phyloP scores from a whole-genome alignment of 192 early-diverging fungal genomes.

The Endogone sp. region DNA sequence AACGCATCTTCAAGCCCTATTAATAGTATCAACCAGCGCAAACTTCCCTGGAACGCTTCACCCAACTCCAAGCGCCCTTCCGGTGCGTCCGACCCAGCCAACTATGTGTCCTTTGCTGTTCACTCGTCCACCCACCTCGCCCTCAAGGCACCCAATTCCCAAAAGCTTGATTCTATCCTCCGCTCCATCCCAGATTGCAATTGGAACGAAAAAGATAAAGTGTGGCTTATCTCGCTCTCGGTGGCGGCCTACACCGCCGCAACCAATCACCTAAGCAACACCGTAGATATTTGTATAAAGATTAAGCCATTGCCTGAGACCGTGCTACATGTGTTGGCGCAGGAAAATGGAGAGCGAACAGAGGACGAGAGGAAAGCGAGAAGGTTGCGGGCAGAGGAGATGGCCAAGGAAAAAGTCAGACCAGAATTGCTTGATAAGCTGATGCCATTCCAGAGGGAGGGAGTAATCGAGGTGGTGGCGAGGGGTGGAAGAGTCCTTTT shows the following conservation, averaged over 20 bases:
- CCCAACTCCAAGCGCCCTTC: too few species aligned
- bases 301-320: not conserved
- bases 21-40: not conserved
- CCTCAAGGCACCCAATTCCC: not conserved
- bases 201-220: not conserved
- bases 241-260: slow-evolving; percentile 1
- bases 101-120: not conserved
- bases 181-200: not conserved
- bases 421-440: slow-evolving; percentile 15
- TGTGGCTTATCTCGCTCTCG: slow-evolving; percentile 9
- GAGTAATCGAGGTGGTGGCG: slow-evolving; percentile 24
- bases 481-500: slow-evolving; percentile 29
- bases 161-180: slow-evolving; percentile 3
- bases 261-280: not conserved
- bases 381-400: not conserved
- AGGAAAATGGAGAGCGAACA: not conserved
- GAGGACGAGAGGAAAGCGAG: not conserved
- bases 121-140: slow-evolving; percentile 6
- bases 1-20: too few species aligned
- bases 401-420: slow-evolving; percentile 3
- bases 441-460: slow-evolving; percentile 30
- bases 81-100: not conserved
- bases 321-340: not conserved
- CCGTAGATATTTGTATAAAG: not conserved
- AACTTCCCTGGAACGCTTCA: not conserved